Conservation (phyloP, 2,329 filamentous ascomycete species). For the Penicillium sp. region DNA sequence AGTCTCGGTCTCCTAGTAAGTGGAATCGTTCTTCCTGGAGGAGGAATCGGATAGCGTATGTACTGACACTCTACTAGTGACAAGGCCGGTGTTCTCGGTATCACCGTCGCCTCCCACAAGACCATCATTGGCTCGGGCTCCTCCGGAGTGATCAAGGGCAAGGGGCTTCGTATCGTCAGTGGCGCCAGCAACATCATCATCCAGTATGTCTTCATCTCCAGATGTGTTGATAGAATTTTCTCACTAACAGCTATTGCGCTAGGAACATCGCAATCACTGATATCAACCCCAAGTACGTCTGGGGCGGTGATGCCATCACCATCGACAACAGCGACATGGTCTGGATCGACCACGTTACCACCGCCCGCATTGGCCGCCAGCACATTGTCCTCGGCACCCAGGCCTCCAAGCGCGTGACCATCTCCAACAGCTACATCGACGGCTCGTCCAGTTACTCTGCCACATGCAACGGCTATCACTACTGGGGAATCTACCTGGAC, state of each 20-base stretch:
- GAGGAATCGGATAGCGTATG: neutral
- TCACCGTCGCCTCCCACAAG: slow-evolving; percentile 60
- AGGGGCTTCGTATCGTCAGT: slow-evolving; percentile 54
- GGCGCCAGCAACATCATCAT: slow-evolving; percentile 60
- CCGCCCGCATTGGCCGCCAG: slow-evolving; percentile 61
- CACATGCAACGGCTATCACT: slow-evolving; percentile 60
- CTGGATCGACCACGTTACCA: slow-evolving; percentile 58
- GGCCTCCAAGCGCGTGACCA: slow-evolving; percentile 58
- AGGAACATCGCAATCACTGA: slow-evolving; percentile 57
- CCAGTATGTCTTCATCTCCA: slow-evolving; percentile 35
- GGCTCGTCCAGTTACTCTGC: slow-evolving; percentile 57
- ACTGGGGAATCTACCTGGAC: slow-evolving; percentile 61
- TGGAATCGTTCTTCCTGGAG: neutral
- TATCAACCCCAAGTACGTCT: slow-evolving; percentile 60
- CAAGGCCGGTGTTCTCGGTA: slow-evolving; percentile 54
- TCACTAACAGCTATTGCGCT: neutral
- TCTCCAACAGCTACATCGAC: slow-evolving; percentile 63
- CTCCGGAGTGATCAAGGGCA: slow-evolving; percentile 59
- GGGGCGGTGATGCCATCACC: slow-evolving; percentile 62
- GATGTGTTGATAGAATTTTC: neutral
- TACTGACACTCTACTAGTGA: slow-evolving; percentile 33
- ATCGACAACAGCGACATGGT: slow-evolving; percentile 46
- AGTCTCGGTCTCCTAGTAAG: slow-evolving; percentile 42
- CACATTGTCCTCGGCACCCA: slow-evolving; percentile 60
- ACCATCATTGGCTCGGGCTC: slow-evolving; percentile 56